Base-by-base conservation (phyloP, 78 protist species). In the Dictyostelium capitatum region DNA sequence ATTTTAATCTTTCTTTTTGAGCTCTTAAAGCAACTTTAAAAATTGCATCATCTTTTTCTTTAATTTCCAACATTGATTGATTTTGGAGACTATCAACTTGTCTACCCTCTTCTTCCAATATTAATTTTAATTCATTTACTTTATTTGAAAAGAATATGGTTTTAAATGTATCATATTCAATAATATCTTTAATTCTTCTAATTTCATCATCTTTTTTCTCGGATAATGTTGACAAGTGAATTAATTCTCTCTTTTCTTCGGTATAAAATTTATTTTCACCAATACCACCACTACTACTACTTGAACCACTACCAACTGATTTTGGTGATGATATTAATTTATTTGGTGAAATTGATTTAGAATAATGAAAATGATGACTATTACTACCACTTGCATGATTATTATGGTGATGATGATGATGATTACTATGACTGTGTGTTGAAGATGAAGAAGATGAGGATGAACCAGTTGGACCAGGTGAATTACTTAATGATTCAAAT, bases 11-110 rank as follows among this genome's bases (percentile, higher is more conserved):
- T 67, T 87, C 93, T 77, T 87, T 87, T 57, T 59, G 78, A 17
- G 93, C 93, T n/a, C 93, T 32, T n/a, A 78, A 17, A 4, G 93
- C 93, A 25, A 87, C 93, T 41, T 54, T 74, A 30, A 59, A 43
- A 6, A 87, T 77, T 10, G 93, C 93, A 30, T 87, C 93, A 37
- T 87, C 93, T 20, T 87, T 87, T 32, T 87, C 93, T 15, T 50
- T 74, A 28, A 87, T 65, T 51, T 87, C 92, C 20, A 37, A 41
- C 19, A 47, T 43, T 48, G 93, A 59, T 65, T 77, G 81, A 15
- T 57, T 19, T 51, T 87, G 85, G 0, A 87, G 28, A 37, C 53
- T 75, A 51, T 87, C 93, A 0, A 87, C 93, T 15, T 87, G 93
- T 50, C 93, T 74, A 2, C 77, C 48, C 43, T 87, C 93, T n/a